phyloP scores from a whole-genome alignment of 176 grass and related monocot genomes.

The Oryza glaberrima region DNA sequence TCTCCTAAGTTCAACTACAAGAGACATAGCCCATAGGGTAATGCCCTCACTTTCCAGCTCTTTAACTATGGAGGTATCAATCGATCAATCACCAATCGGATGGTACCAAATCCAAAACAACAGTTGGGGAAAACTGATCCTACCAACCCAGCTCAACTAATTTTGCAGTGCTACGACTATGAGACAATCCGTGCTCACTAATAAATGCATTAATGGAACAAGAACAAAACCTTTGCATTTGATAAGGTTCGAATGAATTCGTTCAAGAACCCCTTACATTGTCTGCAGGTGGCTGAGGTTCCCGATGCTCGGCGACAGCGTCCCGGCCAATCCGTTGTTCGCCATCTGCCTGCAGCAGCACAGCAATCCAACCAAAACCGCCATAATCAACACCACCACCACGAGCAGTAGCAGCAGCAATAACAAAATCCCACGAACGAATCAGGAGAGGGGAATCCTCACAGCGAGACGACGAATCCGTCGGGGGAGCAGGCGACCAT shows the following conservation, averaged over 20 bases:
- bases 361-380: conserved; percentile 17
- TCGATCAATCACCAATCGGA: not conserved
- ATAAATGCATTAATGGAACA: not conserved
- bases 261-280: conserved; percentile 55
- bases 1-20: conserved; percentile 2
- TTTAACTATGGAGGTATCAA: not conserved
- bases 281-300: conserved; percentile 91
- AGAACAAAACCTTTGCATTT: not conserved
- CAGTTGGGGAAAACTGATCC: not conserved
- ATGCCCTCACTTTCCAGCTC: not conserved
- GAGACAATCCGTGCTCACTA: not conserved
- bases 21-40: not conserved
- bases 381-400: not conserved
- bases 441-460: not conserved
- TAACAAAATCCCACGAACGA: not conserved
- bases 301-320: conserved; percentile 78
- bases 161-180: not conserved
- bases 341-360: conserved; percentile 89
- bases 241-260: not conserved
- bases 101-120: not conserved
- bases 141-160: not conserved
- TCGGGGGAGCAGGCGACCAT: conserved; percentile 87
- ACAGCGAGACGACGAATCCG: conserved; percentile 90
- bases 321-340: conserved; percentile 69
- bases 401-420: not conserved